Conservation (phyloP, 2,329 filamentous ascomycete species). For the Talaromyces amestolkiae region DNA sequence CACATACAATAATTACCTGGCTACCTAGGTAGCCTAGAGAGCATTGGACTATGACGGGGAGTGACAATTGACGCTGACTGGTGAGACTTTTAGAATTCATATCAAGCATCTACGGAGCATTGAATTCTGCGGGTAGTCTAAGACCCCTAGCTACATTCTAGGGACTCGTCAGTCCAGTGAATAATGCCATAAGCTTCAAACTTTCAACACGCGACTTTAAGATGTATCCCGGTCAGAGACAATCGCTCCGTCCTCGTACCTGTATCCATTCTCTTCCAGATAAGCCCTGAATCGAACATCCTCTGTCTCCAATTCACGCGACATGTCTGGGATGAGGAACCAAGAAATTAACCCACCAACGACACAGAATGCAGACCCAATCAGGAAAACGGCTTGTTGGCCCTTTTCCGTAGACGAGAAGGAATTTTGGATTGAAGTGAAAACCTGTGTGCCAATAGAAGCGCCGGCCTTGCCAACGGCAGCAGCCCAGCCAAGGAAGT, state of each 20-base stretch:
- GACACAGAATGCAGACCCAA: constrained; percentile 52
- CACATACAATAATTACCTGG: background rate
- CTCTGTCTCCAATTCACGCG: constrained; percentile 43
- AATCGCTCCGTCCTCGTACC: constrained; percentile 3
- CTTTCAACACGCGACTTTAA: background rate
- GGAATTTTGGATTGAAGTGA: constrained; percentile 46
- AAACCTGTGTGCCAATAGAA: constrained; percentile 52
- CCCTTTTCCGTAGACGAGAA: constrained; percentile 47
- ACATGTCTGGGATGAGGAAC: constrained; percentile 48
- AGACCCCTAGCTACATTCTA: background rate
- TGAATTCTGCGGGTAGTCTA: background rate
- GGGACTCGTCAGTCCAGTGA: background rate
- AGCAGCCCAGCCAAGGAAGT: constrained; percentile 49
- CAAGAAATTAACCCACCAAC: constrained; percentile 46
- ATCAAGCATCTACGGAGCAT: background rate
- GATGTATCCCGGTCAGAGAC: background rate
- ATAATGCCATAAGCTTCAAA: background rate
- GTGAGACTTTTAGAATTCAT: background rate
- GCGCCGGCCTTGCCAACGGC: constrained; percentile 53
- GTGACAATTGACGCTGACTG: background rate
- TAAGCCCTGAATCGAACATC: constrained; percentile 48
- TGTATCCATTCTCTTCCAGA: constrained; percentile 44
- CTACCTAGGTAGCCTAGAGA: background rate
- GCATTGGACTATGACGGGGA: background rate
- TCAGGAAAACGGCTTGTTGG: constrained; percentile 51